Evolutionary conservation across 1,284 basidiomycete species (phyloP).

Genomic region (Apiotrichum domesticum): DNA sequence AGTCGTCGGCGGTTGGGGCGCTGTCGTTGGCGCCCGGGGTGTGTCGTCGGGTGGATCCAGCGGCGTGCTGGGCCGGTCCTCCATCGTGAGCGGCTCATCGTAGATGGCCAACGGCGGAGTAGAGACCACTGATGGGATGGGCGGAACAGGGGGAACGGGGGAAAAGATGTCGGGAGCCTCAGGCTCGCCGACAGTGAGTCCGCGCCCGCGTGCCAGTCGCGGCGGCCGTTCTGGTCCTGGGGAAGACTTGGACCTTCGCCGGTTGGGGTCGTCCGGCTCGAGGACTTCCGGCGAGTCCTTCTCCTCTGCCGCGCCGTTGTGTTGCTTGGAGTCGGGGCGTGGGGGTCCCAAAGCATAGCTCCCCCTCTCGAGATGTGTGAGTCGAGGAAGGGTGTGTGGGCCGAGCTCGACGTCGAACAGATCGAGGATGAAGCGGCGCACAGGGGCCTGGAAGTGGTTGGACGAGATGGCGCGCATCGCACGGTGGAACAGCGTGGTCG

Average conservation of each 20-base stretch:
- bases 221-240: constrained; percentile 10
- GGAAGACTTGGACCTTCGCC: constrained; percentile 8
- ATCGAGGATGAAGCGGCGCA: constrained; percentile 85
- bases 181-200: constrained; percentile 6
- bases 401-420: constrained; percentile 74
- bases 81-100: not conserved
- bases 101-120: too few relatives aligned
- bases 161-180: not conserved
- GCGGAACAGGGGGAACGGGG: not conserved
- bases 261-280: constrained; percentile 2
- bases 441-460: constrained; percentile 80
- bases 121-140: not conserved
- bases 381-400: constrained; percentile 27
- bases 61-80: not conserved
- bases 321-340: constrained; percentile 3
- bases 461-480: constrained; percentile 78
- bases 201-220: constrained; percentile 1
- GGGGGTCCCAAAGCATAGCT: constrained; percentile 6
- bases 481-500: constrained; percentile 71
- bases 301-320: not conserved
- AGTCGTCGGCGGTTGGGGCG: not conserved
- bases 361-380: constrained; percentile 27
- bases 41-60: not conserved
- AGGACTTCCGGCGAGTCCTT: not conserved
- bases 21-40: not conserved